Base-by-base conservation (phyloP, 805 yeast species). In the Barnettozyma californica region DNA sequence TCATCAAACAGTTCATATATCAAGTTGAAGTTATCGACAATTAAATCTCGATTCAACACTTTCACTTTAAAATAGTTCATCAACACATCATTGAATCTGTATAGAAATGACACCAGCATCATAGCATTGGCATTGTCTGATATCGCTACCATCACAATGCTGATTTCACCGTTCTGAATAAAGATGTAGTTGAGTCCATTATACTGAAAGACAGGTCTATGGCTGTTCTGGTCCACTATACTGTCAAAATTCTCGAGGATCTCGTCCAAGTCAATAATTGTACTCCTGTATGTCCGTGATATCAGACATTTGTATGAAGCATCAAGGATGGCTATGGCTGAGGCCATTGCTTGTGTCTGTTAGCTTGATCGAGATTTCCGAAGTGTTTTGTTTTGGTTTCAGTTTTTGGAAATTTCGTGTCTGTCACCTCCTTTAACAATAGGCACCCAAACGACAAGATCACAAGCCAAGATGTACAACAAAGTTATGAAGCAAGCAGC, bases 1-100 rank as follows among this genome's bases (percentile, higher is more conserved):
- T 40, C 43, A 19, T 40, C 43, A 40, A 89, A 66, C n/a, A 89
- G 68, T 62, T 90, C 97, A 65, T 84, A 84, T 8, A 89, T 77
- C 43, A 89, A 70, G 31, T 83, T 80, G 54, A 79, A 77, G 64
- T 89, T 89, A 64, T 89, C 96, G 20, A 77, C 68, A 2, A 88
- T 76, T 16, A 79, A 58, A 47, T 84, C 90, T 46, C 75, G 75
- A 56, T 78, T 78, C 37, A 85, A 64, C 19, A 55, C 11, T 20
- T 46, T 34, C 0, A 54, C 63, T 52, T 68, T 67, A 54, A 77
- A 74, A 55, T 80, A 80, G 42, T 66, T 68, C 43, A 68, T 68
- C 44, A 80, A 55, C 19, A 77, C 69, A 19, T 67, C 66, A 25
- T 73, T 68, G 21, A 77, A 67, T 43, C 70, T 73, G 46, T 76